Conservation (phyloP, 2,329 filamentous ascomycete species). For the Aotearoamyces nothofagi region DNA sequence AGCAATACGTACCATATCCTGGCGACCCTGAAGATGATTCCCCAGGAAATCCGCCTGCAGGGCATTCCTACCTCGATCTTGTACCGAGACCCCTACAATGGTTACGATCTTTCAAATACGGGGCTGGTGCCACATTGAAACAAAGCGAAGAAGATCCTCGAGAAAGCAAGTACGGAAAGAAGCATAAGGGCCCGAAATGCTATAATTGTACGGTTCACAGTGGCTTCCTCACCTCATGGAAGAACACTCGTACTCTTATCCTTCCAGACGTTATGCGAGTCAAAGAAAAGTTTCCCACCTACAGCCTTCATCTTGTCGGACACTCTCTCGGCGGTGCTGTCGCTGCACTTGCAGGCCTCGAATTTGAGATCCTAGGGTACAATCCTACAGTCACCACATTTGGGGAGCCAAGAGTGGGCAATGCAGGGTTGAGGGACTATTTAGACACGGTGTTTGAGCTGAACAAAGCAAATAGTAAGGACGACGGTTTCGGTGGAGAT, state of each 20-base stretch:
- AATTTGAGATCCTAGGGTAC: constrained; percentile 63
- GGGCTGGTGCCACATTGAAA: constrained; percentile 1
- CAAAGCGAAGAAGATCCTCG: neutral
- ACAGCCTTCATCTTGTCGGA: constrained; percentile 65
- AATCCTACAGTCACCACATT: constrained; percentile 73
- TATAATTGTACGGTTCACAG: constrained; percentile 82
- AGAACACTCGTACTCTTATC: constrained; percentile 53
- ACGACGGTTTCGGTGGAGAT: neutral
- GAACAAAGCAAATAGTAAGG: neutral
- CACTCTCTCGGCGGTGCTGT: constrained; percentile 86
- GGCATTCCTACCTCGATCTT: neutral
- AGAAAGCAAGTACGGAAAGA: constrained; percentile 1
- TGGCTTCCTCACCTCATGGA: constrained; percentile 80
- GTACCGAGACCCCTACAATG: neutral
- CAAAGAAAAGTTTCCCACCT: constrained; percentile 31
- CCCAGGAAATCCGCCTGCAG: neutral
- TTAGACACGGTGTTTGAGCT: constrained; percentile 34
- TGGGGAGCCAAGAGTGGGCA: constrained; percentile 64
- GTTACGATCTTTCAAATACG: constrained; percentile 3
- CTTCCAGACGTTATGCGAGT: constrained; percentile 49
- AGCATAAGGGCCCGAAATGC: constrained; percentile 37
- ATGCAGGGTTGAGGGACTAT: constrained; percentile 36
- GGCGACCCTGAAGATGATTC: constrained; percentile 23
- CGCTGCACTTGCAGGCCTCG: constrained; percentile 71
- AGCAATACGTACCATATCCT: constrained; percentile 82